phyloP scores from a whole-genome alignment of 164 flowering plant species.

The Malania oleifera region DNA sequence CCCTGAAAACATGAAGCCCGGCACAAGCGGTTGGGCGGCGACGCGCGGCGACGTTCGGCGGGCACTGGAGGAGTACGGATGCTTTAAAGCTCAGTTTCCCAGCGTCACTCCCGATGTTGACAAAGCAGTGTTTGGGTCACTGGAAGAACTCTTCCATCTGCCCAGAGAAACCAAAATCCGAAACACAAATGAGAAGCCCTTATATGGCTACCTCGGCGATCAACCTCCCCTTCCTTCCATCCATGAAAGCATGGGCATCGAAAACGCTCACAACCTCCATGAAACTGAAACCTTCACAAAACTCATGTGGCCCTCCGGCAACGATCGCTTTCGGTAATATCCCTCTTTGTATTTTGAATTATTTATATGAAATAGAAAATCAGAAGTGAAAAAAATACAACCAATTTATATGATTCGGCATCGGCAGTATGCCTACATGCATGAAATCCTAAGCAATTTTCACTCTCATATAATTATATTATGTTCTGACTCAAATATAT shows the following conservation, averaged over 20 bases:
- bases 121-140: background rate
- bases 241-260: background rate
- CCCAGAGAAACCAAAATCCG: background rate
- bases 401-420: no score
- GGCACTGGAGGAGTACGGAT: background rate
- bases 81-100: background rate
- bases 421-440: no score
- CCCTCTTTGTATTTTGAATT: no score
- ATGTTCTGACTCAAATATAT: no score
- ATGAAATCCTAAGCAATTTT: no score
- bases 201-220: background rate
- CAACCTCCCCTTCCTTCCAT: background rate
- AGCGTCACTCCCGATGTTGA: background rate
- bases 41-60: background rate
- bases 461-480: no score
- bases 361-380: no score
- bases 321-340: background rate
- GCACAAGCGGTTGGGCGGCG: background rate
- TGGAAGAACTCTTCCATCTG: background rate
- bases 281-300: background rate
- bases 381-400: no score
- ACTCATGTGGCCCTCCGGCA: background rate
- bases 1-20: background rate
- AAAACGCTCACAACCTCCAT: background rate
- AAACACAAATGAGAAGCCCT: background rate